Conservation (phyloP, 1,139 yeast species). For the Yamadazyma dushanensis region DNA sequence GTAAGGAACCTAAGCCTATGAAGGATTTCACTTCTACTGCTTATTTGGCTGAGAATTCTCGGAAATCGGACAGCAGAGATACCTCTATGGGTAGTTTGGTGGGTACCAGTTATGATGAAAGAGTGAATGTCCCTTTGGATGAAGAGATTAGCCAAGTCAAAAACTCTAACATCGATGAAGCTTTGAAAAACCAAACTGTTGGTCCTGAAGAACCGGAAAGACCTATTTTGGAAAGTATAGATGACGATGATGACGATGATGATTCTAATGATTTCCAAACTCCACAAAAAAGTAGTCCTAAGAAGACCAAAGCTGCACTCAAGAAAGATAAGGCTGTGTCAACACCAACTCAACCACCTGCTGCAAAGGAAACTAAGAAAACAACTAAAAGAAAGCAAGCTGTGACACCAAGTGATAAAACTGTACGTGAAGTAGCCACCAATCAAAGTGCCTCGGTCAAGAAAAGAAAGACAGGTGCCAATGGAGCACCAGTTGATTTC, state of each 20-base stretch:
- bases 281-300: too few species aligned
- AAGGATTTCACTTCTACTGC: constrained; percentile 33
- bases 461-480: too few species aligned
- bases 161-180: constrained; percentile 20
- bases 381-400: not conserved
- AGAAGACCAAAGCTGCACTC: too few species aligned
- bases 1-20: constrained; percentile 48
- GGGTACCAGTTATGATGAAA: constrained; percentile 16
- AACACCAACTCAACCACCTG: not conserved
- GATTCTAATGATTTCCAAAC: too few species aligned
- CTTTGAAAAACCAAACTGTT: constrained; percentile 2
- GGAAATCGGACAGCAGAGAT: too few species aligned
- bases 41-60: constrained; percentile 1
- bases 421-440: too few species aligned
- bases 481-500: not conserved
- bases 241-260: constrained; percentile 9
- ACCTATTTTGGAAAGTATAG: constrained; percentile 6
- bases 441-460: too few species aligned
- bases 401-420: too few species aligned
- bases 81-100: constrained; percentile 13
- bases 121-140: constrained; percentile 30
- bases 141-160: constrained; percentile 43
- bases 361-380: not conserved
- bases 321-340: too few species aligned
- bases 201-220: not conserved